Evolutionary conservation across 257 asterid genomes (phyloP).

Genomic region (Oldenlandia corymbosa): DNA sequence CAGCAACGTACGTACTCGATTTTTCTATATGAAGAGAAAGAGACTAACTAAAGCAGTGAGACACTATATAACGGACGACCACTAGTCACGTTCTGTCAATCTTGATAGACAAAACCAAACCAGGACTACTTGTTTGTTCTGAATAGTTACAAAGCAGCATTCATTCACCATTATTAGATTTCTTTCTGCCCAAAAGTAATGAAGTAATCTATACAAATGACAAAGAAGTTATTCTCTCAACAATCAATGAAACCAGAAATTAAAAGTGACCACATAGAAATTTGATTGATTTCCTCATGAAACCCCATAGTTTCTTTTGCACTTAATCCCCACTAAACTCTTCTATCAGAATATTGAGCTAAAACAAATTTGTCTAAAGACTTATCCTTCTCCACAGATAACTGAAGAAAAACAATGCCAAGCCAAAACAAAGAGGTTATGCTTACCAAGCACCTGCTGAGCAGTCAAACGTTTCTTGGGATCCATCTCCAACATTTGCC

Average conservation of each 20-base stretch:
- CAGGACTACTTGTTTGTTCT: not conserved
- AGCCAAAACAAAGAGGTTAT: not conserved
- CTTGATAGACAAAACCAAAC: not conserved
- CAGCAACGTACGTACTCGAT: not conserved
- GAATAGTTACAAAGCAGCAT: not conserved
- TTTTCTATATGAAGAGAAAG: not conserved
- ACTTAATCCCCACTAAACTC: not conserved
- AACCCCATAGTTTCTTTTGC: not conserved
- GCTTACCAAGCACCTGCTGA: conserved; percentile 86
- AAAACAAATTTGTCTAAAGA: too few relatives aligned
- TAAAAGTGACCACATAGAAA: not conserved
- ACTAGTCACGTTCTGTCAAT: not conserved
- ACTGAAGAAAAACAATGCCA: not conserved
- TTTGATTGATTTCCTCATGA: not conserved
- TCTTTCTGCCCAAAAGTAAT: not conserved
- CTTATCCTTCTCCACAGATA: not conserved
- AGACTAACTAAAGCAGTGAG: not conserved
- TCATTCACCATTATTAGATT: not conserved
- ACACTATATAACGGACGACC: not conserved
- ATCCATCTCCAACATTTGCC: conserved; percentile 86
- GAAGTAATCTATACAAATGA: not conserved
- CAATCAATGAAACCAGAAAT: not conserved
- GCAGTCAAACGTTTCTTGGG: conserved; percentile 83
- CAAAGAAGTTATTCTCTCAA: not conserved
- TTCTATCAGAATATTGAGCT: too few relatives aligned